Evolutionary conservation across 768 basidiomycete genomes (phyloP).

Genomic region (Phaeolepiota aurea): DNA sequence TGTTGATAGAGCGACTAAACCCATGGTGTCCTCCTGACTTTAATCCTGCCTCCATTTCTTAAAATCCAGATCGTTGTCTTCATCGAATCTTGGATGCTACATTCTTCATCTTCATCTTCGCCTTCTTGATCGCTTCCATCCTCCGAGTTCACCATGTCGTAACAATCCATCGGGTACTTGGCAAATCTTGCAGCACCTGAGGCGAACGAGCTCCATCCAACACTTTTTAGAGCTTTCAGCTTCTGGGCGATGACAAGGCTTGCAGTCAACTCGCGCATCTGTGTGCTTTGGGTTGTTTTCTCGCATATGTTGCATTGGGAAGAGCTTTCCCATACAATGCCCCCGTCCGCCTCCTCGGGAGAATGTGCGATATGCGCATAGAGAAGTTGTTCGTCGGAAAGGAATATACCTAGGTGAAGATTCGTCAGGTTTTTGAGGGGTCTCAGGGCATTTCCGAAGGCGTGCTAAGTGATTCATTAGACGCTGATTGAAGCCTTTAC

Average conservation of each 20-base stretch:
- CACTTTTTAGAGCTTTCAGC: slow-evolving; percentile 31
- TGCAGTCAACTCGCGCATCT: slow-evolving; percentile 37
- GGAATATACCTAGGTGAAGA: slow-evolving; percentile 55
- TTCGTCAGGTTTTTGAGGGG: slow-evolving; percentile 37
- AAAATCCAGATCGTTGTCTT: slow-evolving; percentile 32
- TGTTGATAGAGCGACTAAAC: too few relatives aligned
- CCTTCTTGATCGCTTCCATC: slow-evolving; percentile 7
- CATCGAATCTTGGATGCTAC: slow-evolving; percentile 5
- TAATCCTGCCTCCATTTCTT: slow-evolving; percentile 29
- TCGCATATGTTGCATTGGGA: slow-evolving; percentile 27
- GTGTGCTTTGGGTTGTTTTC: slow-evolving; percentile 19
- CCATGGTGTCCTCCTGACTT: slow-evolving; percentile 27
- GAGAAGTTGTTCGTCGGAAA: slow-evolving; percentile 46
- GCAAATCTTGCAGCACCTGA: slow-evolving; percentile 8
- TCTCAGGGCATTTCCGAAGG: slow-evolving; percentile 9
- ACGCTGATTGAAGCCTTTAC: slow-evolving; percentile 1
- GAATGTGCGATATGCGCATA: slow-evolving; percentile 38
- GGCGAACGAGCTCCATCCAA: slow-evolving; percentile 51
- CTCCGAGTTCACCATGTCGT: neutral
- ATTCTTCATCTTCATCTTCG: slow-evolving; percentile 2
- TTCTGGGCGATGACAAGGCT: slow-evolving; percentile 34
- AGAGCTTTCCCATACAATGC: slow-evolving; percentile 17
- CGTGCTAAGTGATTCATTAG: slow-evolving; percentile 5
- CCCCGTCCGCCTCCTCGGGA: slow-evolving; percentile 16
- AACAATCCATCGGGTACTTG: neutral